Percentiles rank a stretch among this genome's conserved stretches.
Conservation (phyloP, 805 yeast genomes). For the Clavispora vitiphila region DNA sequence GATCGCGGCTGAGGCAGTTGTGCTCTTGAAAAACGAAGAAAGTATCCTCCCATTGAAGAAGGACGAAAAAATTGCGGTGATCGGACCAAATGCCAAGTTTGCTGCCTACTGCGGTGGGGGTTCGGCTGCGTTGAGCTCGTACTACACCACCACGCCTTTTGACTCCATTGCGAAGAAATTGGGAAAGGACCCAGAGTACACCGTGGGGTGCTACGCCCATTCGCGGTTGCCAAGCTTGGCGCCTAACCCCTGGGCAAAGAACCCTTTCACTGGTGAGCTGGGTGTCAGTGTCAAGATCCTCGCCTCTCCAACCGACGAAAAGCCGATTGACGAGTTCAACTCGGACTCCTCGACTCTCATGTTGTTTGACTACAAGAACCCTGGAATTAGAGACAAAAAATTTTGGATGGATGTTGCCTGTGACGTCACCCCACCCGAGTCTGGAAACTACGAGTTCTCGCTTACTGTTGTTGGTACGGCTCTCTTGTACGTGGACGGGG, state of each 20-base stretch:
- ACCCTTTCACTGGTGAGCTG: slow-evolving; percentile 17
- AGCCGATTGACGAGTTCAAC: slow-evolving; percentile 21
- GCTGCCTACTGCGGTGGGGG: slow-evolving; percentile 59
- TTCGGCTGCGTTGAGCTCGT: slow-evolving; percentile 48
- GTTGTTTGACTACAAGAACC: slow-evolving; percentile 15
- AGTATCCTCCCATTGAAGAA: slow-evolving; percentile 43
- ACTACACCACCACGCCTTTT: slow-evolving; percentile 44
- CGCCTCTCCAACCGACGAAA: slow-evolving; percentile 20
- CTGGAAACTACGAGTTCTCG: slow-evolving; percentile 12
- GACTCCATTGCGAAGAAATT: slow-evolving; percentile 38
- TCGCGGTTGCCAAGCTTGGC: slow-evolving; percentile 28
- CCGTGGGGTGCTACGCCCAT: slow-evolving; percentile 33
- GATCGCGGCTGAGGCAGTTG: slow-evolving; percentile 42
- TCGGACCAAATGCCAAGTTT: slow-evolving; percentile 55
- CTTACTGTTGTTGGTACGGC: slow-evolving; percentile 11
- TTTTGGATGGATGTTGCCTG: slow-evolving; percentile 18
- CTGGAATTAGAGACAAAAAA: slow-evolving; percentile 5
- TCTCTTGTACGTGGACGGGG: slow-evolving; percentile 11
- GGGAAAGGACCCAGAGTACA: slow-evolving; percentile 21
- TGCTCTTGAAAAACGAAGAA: slow-evolving; percentile 51
- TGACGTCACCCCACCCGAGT: slow-evolving; percentile 19
- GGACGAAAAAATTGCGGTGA: slow-evolving; percentile 40
- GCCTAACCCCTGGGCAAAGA: slow-evolving; percentile 12
- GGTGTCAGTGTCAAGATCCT: slow-evolving; percentile 25
- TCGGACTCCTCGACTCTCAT: slow-evolving; percentile 13